A percentile compares a stretch with the other conserved stretches of the same genome.
Evolutionary conservation across 805 yeast species (phyloP).

Genomic region (Gaillardinia entomophila): DNA sequence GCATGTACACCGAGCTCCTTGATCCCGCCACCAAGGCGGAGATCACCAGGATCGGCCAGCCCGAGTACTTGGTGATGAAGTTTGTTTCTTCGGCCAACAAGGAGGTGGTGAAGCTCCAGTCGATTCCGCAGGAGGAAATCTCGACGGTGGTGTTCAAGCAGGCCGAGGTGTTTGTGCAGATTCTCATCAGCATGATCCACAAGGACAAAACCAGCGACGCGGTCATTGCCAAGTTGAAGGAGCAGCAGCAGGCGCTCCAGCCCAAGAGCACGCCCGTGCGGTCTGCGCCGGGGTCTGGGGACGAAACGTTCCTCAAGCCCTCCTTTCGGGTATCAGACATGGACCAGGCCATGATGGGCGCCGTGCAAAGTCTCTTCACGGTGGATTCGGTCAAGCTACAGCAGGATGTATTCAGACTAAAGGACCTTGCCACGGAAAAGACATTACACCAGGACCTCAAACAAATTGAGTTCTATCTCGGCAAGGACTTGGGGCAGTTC

Average conservation of each 20-base stretch:
- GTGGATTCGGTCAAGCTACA: conserved; percentile 47
- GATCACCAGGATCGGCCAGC: conserved; percentile 22
- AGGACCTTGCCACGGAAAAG: conserved; percentile 35
- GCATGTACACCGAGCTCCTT: conserved; percentile 57
- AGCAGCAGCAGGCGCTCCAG: conserved; percentile 31
- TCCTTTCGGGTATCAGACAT: conserved; percentile 52
- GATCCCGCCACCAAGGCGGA: conserved; percentile 39
- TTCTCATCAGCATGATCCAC: conserved; percentile 30
- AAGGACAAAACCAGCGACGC: conserved; percentile 33
- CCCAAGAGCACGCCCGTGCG: conserved; percentile 13
- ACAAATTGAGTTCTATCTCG: conserved; percentile 26
- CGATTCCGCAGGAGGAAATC: conserved; percentile 21
- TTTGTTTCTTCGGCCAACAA: conserved; percentile 50
- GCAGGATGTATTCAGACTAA: conserved; percentile 43
- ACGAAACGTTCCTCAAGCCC: conserved; percentile 33
- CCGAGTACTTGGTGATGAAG: conserved; percentile 45
- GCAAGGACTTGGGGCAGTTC: conserved; percentile 38
- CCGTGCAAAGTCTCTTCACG: conserved; percentile 44
- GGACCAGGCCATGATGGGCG: conserved; percentile 36
- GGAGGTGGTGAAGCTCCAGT: conserved; percentile 41
- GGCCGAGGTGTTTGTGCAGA: conserved; percentile 28
- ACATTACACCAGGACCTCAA: conserved; percentile 31
- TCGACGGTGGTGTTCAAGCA: conserved; percentile 30
- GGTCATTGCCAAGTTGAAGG: conserved; percentile 38
- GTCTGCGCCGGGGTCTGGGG: conserved; percentile 1